Evolutionary conservation across 345 rosid species (phyloP).

Genomic region (Schrenkiella parvula): DNA sequence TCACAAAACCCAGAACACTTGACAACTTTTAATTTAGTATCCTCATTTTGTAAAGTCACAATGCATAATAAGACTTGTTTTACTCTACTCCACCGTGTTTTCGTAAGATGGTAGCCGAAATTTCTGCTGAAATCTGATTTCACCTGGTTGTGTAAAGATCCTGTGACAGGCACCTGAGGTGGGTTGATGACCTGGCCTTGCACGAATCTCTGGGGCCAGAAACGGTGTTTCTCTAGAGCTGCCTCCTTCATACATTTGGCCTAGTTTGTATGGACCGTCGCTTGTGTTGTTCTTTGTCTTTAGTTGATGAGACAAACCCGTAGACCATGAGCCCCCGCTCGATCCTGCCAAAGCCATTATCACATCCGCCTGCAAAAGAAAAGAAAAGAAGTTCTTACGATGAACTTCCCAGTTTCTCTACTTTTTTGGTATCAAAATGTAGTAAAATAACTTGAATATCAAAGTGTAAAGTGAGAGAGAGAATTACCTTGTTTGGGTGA

Average conservation of each 20-base stretch:
- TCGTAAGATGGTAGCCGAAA: background rate
- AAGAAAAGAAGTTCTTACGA: background rate
- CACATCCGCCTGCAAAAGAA: conserved; percentile 85
- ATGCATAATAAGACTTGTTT: background rate
- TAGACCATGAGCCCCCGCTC: conserved; percentile 96
- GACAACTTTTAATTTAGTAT: background rate
- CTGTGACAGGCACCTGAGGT: conserved; percentile 39
- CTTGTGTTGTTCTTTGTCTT: conserved; percentile 16
- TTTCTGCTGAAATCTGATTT: conserved; percentile 2
- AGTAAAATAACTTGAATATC: background rate
- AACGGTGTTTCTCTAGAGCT: conserved; percentile 29
- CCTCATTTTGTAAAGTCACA: conserved; percentile 8
- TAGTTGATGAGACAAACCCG: conserved; percentile 59
- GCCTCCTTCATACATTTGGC: conserved; percentile 26
- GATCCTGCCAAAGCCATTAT: conserved; percentile 98
- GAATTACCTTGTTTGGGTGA: conserved; percentile 80
- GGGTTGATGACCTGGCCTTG: conserved; percentile 19
- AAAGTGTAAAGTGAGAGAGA: background rate
- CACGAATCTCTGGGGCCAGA: conserved; percentile 35
- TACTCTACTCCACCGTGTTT: background rate
- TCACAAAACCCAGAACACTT: background rate
- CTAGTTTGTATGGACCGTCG: conserved; percentile 17
- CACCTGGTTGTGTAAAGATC: conserved; percentile 50
- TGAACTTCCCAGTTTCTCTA: background rate
- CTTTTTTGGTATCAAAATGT: background rate